These are phyloP conservation scores for Mortierella alpina DNA, from an alignment of 192 early-diverging fungal species.

Conservation along the genomic window DNA sequence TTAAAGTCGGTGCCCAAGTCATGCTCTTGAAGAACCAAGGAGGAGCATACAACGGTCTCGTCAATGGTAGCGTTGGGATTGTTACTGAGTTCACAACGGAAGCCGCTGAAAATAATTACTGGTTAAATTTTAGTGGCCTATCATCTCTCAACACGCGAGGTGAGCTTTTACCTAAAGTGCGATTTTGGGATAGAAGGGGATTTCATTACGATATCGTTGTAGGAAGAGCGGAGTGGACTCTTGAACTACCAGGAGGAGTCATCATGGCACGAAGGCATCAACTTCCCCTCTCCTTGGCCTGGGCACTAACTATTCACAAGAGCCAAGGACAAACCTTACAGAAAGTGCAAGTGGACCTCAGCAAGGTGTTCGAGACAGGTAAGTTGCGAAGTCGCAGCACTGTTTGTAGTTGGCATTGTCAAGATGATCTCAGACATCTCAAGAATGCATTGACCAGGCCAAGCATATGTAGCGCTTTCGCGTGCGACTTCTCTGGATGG, in stretches of 20 bases:
- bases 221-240: constrained; percentile 32
- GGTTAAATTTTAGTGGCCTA: background rate
- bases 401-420: too few species aligned
- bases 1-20: constrained; percentile 85
- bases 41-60: constrained; percentile 60
- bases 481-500: constrained; percentile 74
- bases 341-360: constrained; percentile 76
- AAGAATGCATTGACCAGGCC: constrained; percentile 44
- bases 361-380: constrained; percentile 82
- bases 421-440: too few species aligned
- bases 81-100: constrained; percentile 47
- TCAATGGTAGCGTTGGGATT: constrained; percentile 84
- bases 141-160: constrained; percentile 24
- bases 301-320: constrained; percentile 91
- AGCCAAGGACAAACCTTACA: constrained; percentile 89
- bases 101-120: constrained; percentile 17
- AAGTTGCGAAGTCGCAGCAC: too few species aligned
- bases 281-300: constrained; percentile 81
- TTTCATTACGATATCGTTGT: constrained; percentile 33
- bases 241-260: constrained; percentile 22
- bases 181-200: constrained; percentile 6
- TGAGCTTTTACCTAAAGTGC: constrained; percentile 25
- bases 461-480: constrained; percentile 87
- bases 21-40: constrained; percentile 81
- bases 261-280: constrained; percentile 43